Base-by-base conservation (phyloP, 257 asterid genomes). In the Jasminum sambac region DNA sequence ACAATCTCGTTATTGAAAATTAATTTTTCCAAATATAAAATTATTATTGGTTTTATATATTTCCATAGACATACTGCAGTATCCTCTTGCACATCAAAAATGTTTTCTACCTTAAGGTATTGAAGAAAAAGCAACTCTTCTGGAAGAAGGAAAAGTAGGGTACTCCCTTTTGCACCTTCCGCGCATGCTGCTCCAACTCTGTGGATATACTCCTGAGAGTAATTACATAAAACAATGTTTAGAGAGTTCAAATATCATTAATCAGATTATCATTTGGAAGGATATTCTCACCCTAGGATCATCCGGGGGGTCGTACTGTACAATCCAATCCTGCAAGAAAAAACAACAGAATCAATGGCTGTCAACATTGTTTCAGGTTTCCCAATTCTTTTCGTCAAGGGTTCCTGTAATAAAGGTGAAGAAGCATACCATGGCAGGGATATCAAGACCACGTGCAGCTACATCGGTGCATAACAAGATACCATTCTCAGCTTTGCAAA, bases 381-480 rank as follows among this genome's bases (percentile, higher is more conserved):
- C n/a, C n/a, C n/a, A n/a, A n/a, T n/a, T n/a, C n/a, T n/a, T n/a
- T n/a, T n/a, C n/a, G n/a, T n/a, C n/a, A n/a, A n/a, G n/a, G n/a
- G n/a, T n/a, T n/a, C n/a, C n/a, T n/a, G n/a, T n/a, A n/a, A 42
- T 26, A 16, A 25, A 67, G 63, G 76, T 42, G 63, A 74, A 66
- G 67, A 30, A 77, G 55, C 84, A 72, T 91, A 95, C 99, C 98
- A 95, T 97, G 63, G 87, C 80, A 67, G 98, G 99, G 80, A 95
- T 91, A 83, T 95, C 98, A 74, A 95, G 96, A 69, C 99, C 99
- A 77, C 99, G 98, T 64, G 99, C 97, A 21, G 97, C 99, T 12
- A 95, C 97, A 71, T 95, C 97, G 0, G 99, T 95, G 74, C 99
- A 91, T 71, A 95, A 82, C 70, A 91, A 77, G 69, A 95, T 85